These are phyloP conservation scores for Forsythia viridissima DNA, from an alignment of 257 asterid genomes.

Conservation along the genomic window DNA sequence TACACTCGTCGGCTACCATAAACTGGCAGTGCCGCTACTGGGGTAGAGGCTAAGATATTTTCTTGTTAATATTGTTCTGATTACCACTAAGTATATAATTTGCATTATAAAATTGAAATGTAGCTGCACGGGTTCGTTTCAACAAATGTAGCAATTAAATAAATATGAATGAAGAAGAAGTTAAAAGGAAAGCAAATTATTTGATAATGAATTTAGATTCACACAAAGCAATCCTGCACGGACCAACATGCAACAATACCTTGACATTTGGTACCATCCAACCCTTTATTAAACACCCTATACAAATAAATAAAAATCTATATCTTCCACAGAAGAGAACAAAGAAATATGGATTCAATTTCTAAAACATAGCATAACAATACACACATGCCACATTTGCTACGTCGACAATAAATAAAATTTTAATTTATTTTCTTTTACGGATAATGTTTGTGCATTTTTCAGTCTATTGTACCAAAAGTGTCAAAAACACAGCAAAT, in stretches of 20 bases:
- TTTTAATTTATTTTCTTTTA: background rate
- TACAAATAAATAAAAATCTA: background rate
- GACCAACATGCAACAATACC: background rate
- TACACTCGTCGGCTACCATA: too few species aligned
- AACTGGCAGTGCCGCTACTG: too few species aligned
- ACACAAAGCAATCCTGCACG: background rate
- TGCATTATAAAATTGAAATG: too few species aligned
- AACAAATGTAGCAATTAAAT: too few species aligned
- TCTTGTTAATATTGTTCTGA: too few species aligned
- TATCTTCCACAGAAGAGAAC: background rate
- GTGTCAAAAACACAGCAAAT: background rate
- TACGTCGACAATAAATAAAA: background rate
- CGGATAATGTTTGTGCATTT: background rate
- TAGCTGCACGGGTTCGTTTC: too few species aligned
- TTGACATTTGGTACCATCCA: background rate
- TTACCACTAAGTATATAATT: too few species aligned
- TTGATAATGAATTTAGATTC: background rate
- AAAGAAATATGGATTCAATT: background rate
- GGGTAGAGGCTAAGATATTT: too few species aligned
- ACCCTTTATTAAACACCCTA: background rate
- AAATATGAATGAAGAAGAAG: background rate
- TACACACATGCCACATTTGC: background rate
- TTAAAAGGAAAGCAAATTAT: background rate
- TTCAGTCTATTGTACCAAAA: background rate
- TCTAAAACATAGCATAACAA: background rate